A percentile compares a stretch with the other conserved stretches of the same genome.
Conservation (phyloP, 2,329 filamentous ascomycete species). For the Aspergillus vadensis region DNA sequence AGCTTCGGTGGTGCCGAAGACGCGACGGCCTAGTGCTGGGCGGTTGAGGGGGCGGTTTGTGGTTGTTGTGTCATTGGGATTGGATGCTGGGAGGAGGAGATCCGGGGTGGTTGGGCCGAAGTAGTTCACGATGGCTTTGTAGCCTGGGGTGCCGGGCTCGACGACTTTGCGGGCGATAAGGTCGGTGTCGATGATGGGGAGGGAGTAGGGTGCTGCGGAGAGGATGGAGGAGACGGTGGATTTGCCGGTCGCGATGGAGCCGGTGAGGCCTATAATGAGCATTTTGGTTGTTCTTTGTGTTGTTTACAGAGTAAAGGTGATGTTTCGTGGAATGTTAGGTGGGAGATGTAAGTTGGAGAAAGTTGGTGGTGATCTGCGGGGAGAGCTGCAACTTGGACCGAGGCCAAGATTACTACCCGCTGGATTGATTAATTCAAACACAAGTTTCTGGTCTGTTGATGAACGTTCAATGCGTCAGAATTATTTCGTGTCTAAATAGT, state of each 20-base stretch:
- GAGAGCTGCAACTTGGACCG: not conserved
- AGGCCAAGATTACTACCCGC: not conserved
- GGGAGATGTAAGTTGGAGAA: not conserved
- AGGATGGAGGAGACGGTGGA: conserved; percentile 89
- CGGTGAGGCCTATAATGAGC: conserved; percentile 93
- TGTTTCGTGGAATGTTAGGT: not conserved
- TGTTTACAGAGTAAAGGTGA: no score
- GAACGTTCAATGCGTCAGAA: no score
- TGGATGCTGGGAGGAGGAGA: conserved; percentile 65
- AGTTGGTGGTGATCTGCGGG: not conserved
- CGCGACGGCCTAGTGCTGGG: conserved; percentile 76
- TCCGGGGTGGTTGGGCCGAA: conserved; percentile 85
- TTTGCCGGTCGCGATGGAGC: conserved; percentile 97
- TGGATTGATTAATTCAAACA: no score
- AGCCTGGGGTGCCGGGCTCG: conserved; percentile 83
- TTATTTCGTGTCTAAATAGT: no score
- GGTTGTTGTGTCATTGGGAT: conserved; percentile 30
- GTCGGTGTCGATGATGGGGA: conserved; percentile 94
- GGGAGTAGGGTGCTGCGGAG: conserved; percentile 73
- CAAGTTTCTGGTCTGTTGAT: no score
- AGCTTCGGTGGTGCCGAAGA: conserved; percentile 80
- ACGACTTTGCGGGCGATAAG: conserved; percentile 89
- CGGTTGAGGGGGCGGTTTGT: conserved; percentile 70
- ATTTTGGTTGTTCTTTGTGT: conserved; percentile 52
- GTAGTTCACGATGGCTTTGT: conserved; percentile 76